Conservation (phyloP, 2,329 filamentous ascomycete species). For the Bipolaris oryzae region DNA sequence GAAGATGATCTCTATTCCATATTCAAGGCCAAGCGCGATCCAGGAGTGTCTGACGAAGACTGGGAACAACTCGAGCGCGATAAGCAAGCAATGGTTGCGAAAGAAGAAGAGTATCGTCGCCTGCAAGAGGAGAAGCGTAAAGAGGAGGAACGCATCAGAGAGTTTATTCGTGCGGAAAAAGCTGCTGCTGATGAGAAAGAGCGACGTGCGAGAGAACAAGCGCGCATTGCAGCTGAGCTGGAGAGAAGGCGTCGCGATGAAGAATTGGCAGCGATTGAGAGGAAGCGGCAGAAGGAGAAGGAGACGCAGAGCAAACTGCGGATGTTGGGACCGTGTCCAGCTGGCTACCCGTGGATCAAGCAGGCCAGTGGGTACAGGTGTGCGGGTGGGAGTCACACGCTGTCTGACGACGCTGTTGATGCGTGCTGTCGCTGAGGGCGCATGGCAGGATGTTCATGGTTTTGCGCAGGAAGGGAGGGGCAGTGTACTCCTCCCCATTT, state of each 20-base stretch:
- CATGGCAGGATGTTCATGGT: not conserved
- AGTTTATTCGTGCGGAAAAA: slow-evolving; percentile 38
- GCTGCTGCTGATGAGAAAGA: slow-evolving; percentile 36
- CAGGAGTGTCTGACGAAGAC: slow-evolving; percentile 63
- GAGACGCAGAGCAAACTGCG: slow-evolving; percentile 57
- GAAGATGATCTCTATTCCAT: slow-evolving; percentile 2
- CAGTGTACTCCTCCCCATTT: too few species aligned
- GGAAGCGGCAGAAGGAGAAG: slow-evolving; percentile 48
- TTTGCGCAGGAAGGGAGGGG: not conserved
- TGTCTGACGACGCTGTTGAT: slow-evolving; percentile 9
- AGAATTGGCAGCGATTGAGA: slow-evolving; percentile 49
- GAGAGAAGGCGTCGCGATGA: slow-evolving; percentile 34
- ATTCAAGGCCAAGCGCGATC: slow-evolving; percentile 15
- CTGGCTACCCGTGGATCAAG: slow-evolving; percentile 68
- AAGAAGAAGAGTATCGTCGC: slow-evolving; percentile 47
- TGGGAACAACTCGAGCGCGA: slow-evolving; percentile 67
- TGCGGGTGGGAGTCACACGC: slow-evolving; percentile 55
- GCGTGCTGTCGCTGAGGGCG: slow-evolving; percentile 4
- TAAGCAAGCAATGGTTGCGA: slow-evolving; percentile 39
- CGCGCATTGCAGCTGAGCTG: slow-evolving; percentile 26
- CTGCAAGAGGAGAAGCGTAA: slow-evolving; percentile 28
- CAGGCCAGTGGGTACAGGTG: slow-evolving; percentile 66
- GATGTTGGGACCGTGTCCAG: slow-evolving; percentile 61
- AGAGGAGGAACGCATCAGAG: slow-evolving; percentile 16
- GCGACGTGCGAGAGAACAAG: slow-evolving; percentile 26